Evolutionary conservation across 768 basidiomycete genomes (phyloP), one percentile per base, ranked within the genome.

Genomic region (Auriscalpium orientale): DNA sequence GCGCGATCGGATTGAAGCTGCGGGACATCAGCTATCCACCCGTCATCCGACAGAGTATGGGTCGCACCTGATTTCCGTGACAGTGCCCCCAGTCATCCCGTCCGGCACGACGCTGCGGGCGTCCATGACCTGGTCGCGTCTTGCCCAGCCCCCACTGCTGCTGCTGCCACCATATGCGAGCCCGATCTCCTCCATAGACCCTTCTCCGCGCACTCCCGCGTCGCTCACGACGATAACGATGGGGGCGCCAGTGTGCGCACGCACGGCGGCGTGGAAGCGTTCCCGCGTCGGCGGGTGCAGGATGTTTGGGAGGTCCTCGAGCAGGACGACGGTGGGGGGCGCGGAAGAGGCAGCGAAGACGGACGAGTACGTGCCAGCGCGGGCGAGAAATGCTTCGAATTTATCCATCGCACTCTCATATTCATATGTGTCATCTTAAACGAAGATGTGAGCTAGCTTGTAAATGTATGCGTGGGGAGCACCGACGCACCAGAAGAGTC

Each of bases 301-400:
- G 54, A 98, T 81, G 66, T 98, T 98, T 0, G 95, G 97, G 1
- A 99, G 78, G 55, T 95, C 89, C 70, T 95, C 91, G 8, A 97
- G 74, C 4, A 98, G 81, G 52, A 98, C 56, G 61, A 6, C 43
- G 49, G 12, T 43, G 54, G 22, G 11, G 51, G 43, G 34, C 56
- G 55, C 37, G 49, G 51, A 18, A 56, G 50, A 56, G 51, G 37
- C 56, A 21, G 49, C 52, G 58, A 85, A 83, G 22, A 90, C 67
- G 47, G 76, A 78, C 20, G 73, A 72, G 63, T 86, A 88, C 4
- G 74, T 77, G 16, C 80, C 74, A 1, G 88, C 87, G 40, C 88
- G 83, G 16, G 77, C 79, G 36, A 97, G 73, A 69, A 90, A 97
- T 8, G 81, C 74, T 56, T 83, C 79, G 60, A 91, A 91, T 70